Evolutionary conservation across 179 eudicot species (phyloP), one percentile per base, ranked within the genome.

Genomic region (Silene noctiflora): DNA sequence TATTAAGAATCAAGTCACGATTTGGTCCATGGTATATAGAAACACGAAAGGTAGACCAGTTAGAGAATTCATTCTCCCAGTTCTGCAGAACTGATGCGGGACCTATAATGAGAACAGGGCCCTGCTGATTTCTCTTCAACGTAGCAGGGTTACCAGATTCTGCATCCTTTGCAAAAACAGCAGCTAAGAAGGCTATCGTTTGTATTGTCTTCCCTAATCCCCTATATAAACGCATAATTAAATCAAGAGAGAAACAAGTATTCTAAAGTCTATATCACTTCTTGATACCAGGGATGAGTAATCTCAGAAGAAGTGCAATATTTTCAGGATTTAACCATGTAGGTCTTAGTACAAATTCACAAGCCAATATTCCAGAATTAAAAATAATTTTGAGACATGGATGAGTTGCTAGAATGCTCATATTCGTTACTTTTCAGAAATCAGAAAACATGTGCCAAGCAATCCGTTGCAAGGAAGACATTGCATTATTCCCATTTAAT

Each of bases 121-220:
- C 91, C 79, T 85, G 85, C 70, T 84, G 77, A 6, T 80, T 79
- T 80, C 77, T 85, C 39, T 83, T 76, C 4, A 56, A 60, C 22
- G 58, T 25, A 39, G 51, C 71, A 65, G 78, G 73, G 67, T 81
- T 81, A 59, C 21, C 80, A 35, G 76, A 33, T 20, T 91, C 94
- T 75, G 86, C 90, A 78, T 89, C 99, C 83, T 93, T 93, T 29
- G 82, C 89, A 78, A 63, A 93, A n/a, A 95, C 95, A 80, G 99
- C 99, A 79, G 98, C 91, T 81, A 95, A 87, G 80, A 95, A 90
- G 65, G 99, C 99, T 82, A 95, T 95, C 79, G 98, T 88, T 78
- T 95, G 99, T 70, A 95, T 95, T 71, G 99, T 95, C 89, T 95
- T 95, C 61, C 99, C 99, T 75, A 95, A 73, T 69, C 99, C 99